Base-by-base conservation (phyloP, 2,329 filamentous ascomycete species). In the Chaetomium strumarium region DNA sequence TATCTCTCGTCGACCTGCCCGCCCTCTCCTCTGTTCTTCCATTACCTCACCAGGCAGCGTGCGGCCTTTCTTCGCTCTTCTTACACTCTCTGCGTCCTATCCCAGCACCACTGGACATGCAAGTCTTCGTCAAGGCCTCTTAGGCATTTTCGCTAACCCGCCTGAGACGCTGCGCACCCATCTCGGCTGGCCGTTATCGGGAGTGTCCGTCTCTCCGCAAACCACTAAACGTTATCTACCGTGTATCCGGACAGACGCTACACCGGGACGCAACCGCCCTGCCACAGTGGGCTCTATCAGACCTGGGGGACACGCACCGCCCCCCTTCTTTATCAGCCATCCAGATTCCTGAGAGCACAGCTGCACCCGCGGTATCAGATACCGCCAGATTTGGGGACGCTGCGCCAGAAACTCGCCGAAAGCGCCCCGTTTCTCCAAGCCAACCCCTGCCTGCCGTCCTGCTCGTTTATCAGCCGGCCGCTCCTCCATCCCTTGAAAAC, bases 361-460 rank as follows among this genome's bases (percentile, higher is more conserved):
- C 48, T 58, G 54, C 55, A 58, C 60, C 52, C 41, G 31, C 40
- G 55, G 55, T 61, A 58, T 61, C 61, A 62, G 58, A 60, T 60
- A 58, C 60, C 53, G 52, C 54, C 58, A 52, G 51, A 58, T 57
- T 51, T 55, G 55, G 54, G 39, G 47, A 44, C 53, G 52, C 56
- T 49, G 59, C 55, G 52, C 59, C 57, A 56, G 60, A 55, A 60
- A 57, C 55, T 53, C 55, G 57, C 60, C 54, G 60, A 60, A 46
- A 30, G 37, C 31, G 42, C 51, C 48, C 58, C 52, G 44, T 53
- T 49, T 42, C 44, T 29, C 49, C 47, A 46, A 46, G 44, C 45
- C 47, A 40, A 17, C 43, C 55, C 52, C 53, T 12, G 53, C 52
- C 53, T 55, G 33, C 41, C 46, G 16, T 42, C 45, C 39, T 29